A percentile compares a stretch with the other conserved stretches of the same genome.
These are phyloP conservation scores for Darksidea phi DNA, from an alignment of 495 filamentous ascomycete species.

Conservation along the genomic window DNA sequence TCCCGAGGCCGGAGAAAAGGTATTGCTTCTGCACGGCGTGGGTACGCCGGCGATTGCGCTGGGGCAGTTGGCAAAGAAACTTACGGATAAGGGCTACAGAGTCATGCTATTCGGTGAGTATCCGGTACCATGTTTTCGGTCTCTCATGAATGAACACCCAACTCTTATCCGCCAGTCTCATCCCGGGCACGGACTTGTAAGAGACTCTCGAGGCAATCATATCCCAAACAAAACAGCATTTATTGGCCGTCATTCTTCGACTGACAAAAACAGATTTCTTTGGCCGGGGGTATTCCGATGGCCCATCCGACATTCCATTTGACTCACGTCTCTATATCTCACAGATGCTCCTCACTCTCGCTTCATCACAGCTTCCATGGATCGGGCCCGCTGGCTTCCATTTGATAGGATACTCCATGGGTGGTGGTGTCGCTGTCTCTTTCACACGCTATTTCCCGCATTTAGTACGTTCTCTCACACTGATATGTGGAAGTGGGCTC, in stretches of 20 bases:
- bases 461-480: slow-evolving; percentile 62
- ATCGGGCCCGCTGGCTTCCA: slow-evolving; percentile 59
- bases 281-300: slow-evolving; percentile 75
- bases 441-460: slow-evolving; percentile 71
- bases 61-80: slow-evolving; percentile 61
- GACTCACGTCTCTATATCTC: slow-evolving; percentile 71
- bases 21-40: slow-evolving; percentile 83
- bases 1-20: slow-evolving; percentile 73
- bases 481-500: slow-evolving; percentile 75
- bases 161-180: neutral
- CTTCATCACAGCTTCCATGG: slow-evolving; percentile 70
- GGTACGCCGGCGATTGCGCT: slow-evolving; percentile 77
- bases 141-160: slow-evolving; percentile 12
- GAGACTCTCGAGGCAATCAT: neutral
- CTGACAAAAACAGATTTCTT: slow-evolving; percentile 57
- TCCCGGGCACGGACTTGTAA: neutral
- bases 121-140: neutral
- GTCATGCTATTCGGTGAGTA: slow-evolving; percentile 75
- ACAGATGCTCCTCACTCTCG: slow-evolving; percentile 69
- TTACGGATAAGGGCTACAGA: slow-evolving; percentile 73
- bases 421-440: slow-evolving; percentile 72
- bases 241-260: neutral
- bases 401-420: slow-evolving; percentile 80
- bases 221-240: neutral
- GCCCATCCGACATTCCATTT: slow-evolving; percentile 64